Evolutionary conservation across 2,329 filamentous ascomycete species (phyloP), one percentile per base, ranked within the genome.

Genomic region (Coniochaeta pulveracea): DNA sequence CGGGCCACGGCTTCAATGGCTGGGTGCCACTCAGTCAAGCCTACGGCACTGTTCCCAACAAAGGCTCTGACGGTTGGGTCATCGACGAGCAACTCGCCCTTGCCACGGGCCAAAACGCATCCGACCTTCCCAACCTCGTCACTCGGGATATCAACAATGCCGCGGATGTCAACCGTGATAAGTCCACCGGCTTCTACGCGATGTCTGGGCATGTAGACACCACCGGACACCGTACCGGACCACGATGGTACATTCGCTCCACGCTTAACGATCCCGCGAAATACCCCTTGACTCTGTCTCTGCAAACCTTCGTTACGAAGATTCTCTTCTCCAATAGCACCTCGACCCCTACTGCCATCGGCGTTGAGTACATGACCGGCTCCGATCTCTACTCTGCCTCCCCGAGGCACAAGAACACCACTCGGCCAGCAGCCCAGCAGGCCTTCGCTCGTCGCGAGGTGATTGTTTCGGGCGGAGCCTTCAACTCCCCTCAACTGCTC

Each of bases 1-100:
- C 51, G 15, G 67, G 65, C 3, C 72, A 76, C 42, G 72, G 72
- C 3, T 71, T 64, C 40, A 49, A 63, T 29, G 72, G 70, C 6
- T 75, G 30, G 30, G 30, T 33, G 11, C 16, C 23, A 22, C 23
- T 33, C 30, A 33, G 30, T 22, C 30, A 33, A 22, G 18, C 19
- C 10, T 33, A 33, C 21, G 30, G 30, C 12, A 22, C 68, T 68
- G 55, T 72, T 11, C 52, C 51, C 11, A 69, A 64, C 8, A 56
- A 53, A 30, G 49, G 63, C 14, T 62, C 64, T 1, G 57, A 63
- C 18, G 47, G 66, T 32, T 55, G 51, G 15, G 54, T 69, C 12
- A 59, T 69, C 7, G 47, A 57, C 6, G 47, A 58, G 25, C 66
- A 70, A 18, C 38, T 37, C 17, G 55, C 57, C n/a, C 48, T 48